Base-by-base conservation (phyloP, 768 basidiomycete genomes). In the Leccinellum albellum region DNA sequence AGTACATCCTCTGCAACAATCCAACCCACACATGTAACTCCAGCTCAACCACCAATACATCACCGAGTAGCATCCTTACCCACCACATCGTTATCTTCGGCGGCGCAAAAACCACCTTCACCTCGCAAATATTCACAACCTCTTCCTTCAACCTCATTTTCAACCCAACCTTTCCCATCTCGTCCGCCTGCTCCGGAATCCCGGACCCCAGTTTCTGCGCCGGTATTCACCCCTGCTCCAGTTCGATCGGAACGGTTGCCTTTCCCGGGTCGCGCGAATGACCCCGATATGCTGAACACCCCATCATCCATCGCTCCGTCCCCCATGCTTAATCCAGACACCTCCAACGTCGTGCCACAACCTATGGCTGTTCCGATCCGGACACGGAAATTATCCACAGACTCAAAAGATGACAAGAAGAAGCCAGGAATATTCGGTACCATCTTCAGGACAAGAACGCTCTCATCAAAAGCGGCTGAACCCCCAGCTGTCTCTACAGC, bases 241-340 rank as follows among this genome's bases (percentile, higher is more conserved):
- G 52, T 62, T 7, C 70, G 67, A 52, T 47, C 67, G 57, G 45
- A 58, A 54, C 55, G 69, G 17, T 44, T 56, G 14, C 57, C 65
- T 28, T 56, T 70, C 33, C 67, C 59, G 21, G 70, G 74, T 42
- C 74, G 74, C 29, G 65, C 70, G 37, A 68, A 79, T 52, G 85
- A 85, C 47, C 78, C 80, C 9, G 76, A 78, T 54, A 72, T 83
- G 37, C 76, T 87, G 33, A 78, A 77, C 64, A 88, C 86, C 0
- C 85, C 86, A 6, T 87, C 86, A 13, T 87, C 87, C 1, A 77
- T 87, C 17, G 82, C 82, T 3, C 80, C 74, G 3, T 75, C 75
- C 0, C 80, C 79, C 10, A 71, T 77, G 56, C 67, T 79, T 37
- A 78, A 78, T 51, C 71, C 78, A 13, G 74, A 58, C 17, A 47